Base-by-base conservation (phyloP, 805 yeast genomes). In the Tetrapisispora pingtungensis region DNA sequence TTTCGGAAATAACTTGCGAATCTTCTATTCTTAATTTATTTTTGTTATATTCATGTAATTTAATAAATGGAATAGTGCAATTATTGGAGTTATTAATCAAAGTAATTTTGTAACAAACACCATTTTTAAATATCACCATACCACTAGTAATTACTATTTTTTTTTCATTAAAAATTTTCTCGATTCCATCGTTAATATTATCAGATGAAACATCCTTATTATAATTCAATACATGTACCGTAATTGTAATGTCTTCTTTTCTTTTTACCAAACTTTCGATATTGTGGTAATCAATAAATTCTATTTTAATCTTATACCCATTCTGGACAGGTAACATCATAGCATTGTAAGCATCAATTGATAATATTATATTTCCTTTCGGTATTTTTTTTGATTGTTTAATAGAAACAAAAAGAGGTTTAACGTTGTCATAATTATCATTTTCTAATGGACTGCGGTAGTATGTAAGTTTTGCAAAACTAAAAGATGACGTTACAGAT, bases 391-490 rank as follows among this genome's bases (percentile, higher is more conserved):
- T 28, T 3, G 40, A 19, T 6, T 30, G 10, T 20, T 40, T 22
- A 3, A 41, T 15, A 10, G 7, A 19, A 14, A 41, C 39, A 32
- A 33, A 41, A 14, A 44, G n/a, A 1, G 22, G 17, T 7, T 13
- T 34, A 18, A 5, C 10, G 18, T 24, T 34, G 10, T 19, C 24
- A 17, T 22, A 6, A 20, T 41, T 40, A 7, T 13, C 12, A 19
- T 36, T 44, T 18, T 54, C 56, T 12, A 52, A n/a, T n/a, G 53
- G 46, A 34, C 49, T 53, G 20, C 46, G 45, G 26, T 65, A 22
- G 3, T 65, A 44, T 2, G 68, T 56, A 10, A 69, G 53, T 27
- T 47, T 52, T 7, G 65, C 73, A 40, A 51, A 54, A 7, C 28
- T 18, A 18, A 7, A 30, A 10, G 17, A 31, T 7, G 15, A 22